phyloP scores from a whole-genome alignment of 2,329 filamentous ascomycete genomes.

The Talaromyces atroroseus region DNA sequence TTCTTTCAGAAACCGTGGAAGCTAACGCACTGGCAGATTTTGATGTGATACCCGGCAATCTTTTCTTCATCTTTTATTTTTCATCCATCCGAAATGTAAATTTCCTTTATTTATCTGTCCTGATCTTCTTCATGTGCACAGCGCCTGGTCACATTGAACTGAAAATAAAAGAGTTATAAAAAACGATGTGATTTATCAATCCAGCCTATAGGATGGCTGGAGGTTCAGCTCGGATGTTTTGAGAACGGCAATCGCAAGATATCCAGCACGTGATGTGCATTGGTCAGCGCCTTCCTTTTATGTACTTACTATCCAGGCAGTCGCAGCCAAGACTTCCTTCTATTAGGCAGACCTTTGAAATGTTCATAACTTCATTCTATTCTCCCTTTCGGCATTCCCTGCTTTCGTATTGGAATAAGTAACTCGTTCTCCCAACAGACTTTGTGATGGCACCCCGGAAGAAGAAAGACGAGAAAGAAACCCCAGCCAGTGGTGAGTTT shows the following conservation, averaged over 20 bases:
- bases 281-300: background rate
- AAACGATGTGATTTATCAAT: background rate
- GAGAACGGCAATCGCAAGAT: background rate
- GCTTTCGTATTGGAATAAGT: background rate
- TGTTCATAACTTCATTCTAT: background rate
- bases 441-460: conserved; percentile 36
- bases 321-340: background rate
- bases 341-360: background rate
- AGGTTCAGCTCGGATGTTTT: background rate
- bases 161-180: conserved; percentile 6
- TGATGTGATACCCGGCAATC: conserved; percentile 37
- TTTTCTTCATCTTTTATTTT: conserved; percentile 17
- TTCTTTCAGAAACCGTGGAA: background rate
- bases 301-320: background rate
- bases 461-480: conserved; percentile 29
- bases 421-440: background rate
- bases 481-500: conserved; percentile 27
- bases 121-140: conserved; percentile 7
- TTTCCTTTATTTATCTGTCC: background rate
- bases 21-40: conserved; percentile 26
- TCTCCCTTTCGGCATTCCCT: background rate
- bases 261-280: background rate
- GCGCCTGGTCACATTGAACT: conserved; percentile 9
- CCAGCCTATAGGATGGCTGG: no score
- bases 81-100: conserved; percentile 17